Conservation (phyloP, 257 asterid species). For the Lantana camara region DNA sequence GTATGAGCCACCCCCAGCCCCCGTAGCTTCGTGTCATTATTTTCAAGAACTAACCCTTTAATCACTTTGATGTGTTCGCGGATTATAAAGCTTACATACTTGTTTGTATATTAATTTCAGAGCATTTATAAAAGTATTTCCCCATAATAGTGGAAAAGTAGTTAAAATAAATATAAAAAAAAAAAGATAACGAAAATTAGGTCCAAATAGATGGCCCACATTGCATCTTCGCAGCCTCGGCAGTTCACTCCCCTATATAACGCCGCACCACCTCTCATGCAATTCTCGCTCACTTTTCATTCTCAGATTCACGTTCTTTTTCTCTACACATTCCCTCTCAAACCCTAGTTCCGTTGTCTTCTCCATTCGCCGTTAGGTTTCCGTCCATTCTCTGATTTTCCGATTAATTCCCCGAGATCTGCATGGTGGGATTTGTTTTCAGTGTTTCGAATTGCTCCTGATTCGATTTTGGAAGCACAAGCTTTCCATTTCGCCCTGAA, state of each 20-base stretch:
- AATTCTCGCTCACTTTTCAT: conserved; percentile 67
- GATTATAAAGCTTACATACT: too few species aligned
- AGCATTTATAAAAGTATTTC: too few species aligned
- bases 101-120: too few species aligned
- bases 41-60: too few species aligned
- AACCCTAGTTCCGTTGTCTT: conserved; percentile 27
- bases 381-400: conserved; percentile 23
- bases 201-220: conserved; percentile 35
- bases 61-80: too few species aligned
- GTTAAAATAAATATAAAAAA: not conserved
- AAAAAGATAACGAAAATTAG: conserved; percentile 8
- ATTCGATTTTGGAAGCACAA: not conserved
- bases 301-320: conserved; percentile 33
- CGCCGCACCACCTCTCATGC: conserved; percentile 52
- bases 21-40: too few species aligned
- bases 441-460: conserved; percentile 35
- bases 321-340: not conserved
- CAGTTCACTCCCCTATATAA: conserved; percentile 67
- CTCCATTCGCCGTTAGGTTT: conserved; percentile 43
- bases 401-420: conserved; percentile 29
- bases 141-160: too few species aligned
- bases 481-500: conserved; percentile 4
- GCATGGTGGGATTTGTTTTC: conserved; percentile 63
- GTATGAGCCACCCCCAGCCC: too few species aligned
- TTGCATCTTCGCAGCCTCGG: conserved; percentile 19